Percentiles rank a stretch among this genome's conserved stretches.
phyloP scores from a whole-genome alignment of 1,139 yeast species.

The Pichia sp. region DNA sequence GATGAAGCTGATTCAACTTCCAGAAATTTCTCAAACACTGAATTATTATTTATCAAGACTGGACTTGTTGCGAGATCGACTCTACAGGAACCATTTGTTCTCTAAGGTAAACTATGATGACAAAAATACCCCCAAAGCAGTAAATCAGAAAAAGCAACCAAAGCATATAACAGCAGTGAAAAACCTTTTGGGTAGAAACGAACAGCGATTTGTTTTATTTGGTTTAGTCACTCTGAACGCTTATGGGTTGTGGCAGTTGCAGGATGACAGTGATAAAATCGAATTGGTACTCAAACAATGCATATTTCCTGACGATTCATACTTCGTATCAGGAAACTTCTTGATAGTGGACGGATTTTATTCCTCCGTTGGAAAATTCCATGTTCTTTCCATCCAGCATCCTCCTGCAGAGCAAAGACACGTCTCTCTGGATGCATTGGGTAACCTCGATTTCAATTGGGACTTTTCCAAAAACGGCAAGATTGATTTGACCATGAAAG shows the following conservation, averaged over 20 bases:
- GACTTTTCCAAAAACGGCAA: slow-evolving; percentile 38
- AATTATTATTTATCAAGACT: slow-evolving; percentile 43
- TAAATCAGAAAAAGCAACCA: slow-evolving; percentile 22
- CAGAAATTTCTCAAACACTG: slow-evolving; percentile 22
- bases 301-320: slow-evolving; percentile 57
- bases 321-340: slow-evolving; percentile 72
- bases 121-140: slow-evolving; percentile 29
- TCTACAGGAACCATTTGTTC: slow-evolving; percentile 73
- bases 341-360: slow-evolving; percentile 82
- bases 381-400: slow-evolving; percentile 71
- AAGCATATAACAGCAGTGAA: slow-evolving; percentile 68
- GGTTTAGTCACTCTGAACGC: slow-evolving; percentile 63
- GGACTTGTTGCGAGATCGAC: slow-evolving; percentile 55
- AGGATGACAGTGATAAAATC: slow-evolving; percentile 76
- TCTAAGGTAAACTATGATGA: slow-evolving; percentile 37
- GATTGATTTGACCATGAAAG: slow-evolving; percentile 51
- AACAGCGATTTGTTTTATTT: slow-evolving; percentile 63
- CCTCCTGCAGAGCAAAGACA: slow-evolving; percentile 84
- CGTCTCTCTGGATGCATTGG: slow-evolving; percentile 58
- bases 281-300: slow-evolving; percentile 63
- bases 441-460: slow-evolving; percentile 74
- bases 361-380: slow-evolving; percentile 60
- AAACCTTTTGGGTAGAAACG: slow-evolving; percentile 79
- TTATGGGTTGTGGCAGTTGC: slow-evolving; percentile 65
- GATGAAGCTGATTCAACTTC: slow-evolving; percentile 11